phyloP scores from a whole-genome alignment of 1,139 yeast species.

The Hansenula lynferdii region DNA sequence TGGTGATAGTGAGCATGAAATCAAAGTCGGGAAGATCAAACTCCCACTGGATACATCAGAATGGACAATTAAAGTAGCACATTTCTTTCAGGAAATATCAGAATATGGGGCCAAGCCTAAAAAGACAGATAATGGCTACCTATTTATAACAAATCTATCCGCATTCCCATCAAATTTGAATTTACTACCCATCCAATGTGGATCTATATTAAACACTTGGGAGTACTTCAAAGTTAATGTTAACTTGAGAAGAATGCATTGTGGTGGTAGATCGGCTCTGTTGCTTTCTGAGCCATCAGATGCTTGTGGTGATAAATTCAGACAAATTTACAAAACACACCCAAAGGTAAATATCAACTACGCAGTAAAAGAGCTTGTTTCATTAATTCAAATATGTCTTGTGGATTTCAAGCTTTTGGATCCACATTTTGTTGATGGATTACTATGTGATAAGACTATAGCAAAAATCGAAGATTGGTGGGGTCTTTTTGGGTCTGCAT shows the following conservation, averaged over 20 bases:
- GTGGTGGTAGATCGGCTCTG: conserved; percentile 82
- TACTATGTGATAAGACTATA: conserved; percentile 73
- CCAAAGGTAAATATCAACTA: conserved; percentile 37
- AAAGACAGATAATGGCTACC: conserved; percentile 45
- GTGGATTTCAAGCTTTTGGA: conserved; percentile 73
- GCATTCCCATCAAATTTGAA: conserved; percentile 74
- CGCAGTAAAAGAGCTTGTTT: conserved; percentile 73
- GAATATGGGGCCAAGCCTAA: conserved; percentile 55
- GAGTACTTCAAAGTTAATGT: conserved; percentile 63
- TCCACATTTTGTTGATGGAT: conserved; percentile 74
- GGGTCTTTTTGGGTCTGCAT: conserved; percentile 65
- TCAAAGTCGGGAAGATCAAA: conserved; percentile 57
- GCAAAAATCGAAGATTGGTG: conserved; percentile 79
- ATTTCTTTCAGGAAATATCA: conserved; percentile 62
- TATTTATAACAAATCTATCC: conserved; percentile 78
- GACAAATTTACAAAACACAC: conserved; percentile 63
- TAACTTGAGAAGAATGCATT: conserved; percentile 68
- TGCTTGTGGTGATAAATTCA: conserved; percentile 78
- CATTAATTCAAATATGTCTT: conserved; percentile 67
- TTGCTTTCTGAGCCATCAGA: conserved; percentile 65
- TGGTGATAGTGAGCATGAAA: conserved; percentile 64
- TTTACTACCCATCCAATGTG: conserved; percentile 64
- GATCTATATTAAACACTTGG: conserved; percentile 46
- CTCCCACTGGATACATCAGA: conserved; percentile 46
- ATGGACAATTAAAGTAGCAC: conserved; percentile 57